A percentile compares a stretch with the other conserved stretches of the same genome.
Conservation (phyloP, 345 rosid genomes). For the Hibiscus mutabilis region DNA sequence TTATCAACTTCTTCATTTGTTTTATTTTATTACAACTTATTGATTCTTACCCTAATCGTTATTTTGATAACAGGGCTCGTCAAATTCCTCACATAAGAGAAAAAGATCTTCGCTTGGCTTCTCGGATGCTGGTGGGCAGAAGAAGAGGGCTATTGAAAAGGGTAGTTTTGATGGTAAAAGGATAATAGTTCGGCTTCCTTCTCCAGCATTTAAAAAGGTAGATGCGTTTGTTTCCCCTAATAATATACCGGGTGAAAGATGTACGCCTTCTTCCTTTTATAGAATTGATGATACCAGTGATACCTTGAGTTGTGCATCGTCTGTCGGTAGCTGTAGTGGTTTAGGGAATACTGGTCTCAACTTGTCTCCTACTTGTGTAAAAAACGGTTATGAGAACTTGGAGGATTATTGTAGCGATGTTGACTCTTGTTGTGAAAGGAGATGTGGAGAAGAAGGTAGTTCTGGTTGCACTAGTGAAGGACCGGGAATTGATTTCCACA, state of each 20-base stretch:
- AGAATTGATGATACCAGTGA: slow-evolving; percentile 31
- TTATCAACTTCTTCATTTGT: not conserved
- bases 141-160: not conserved
- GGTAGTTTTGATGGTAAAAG: not conserved
- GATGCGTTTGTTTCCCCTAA: slow-evolving; percentile 12
- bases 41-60: not conserved
- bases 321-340: slow-evolving; percentile 68
- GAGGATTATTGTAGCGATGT: slow-evolving; percentile 39
- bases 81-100: not conserved
- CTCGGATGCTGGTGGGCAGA: not conserved
- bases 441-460: slow-evolving; percentile 18
- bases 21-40: not conserved
- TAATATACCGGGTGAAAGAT: slow-evolving; percentile 22
- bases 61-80: not conserved
- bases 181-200: slow-evolving; percentile 1
- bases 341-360: slow-evolving; percentile 21
- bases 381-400: slow-evolving; percentile 25
- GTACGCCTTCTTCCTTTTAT: slow-evolving; percentile 28
- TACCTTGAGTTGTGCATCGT: slow-evolving; percentile 39
- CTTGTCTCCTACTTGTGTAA: slow-evolving; percentile 18
- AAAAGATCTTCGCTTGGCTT: not conserved
- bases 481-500: slow-evolving; percentile 42
- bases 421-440: slow-evolving; percentile 29
- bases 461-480: slow-evolving; percentile 24
- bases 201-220: not conserved